Conservation (phyloP, 1,284 basidiomycete genomes). For the Boletellus deceptivus region DNA sequence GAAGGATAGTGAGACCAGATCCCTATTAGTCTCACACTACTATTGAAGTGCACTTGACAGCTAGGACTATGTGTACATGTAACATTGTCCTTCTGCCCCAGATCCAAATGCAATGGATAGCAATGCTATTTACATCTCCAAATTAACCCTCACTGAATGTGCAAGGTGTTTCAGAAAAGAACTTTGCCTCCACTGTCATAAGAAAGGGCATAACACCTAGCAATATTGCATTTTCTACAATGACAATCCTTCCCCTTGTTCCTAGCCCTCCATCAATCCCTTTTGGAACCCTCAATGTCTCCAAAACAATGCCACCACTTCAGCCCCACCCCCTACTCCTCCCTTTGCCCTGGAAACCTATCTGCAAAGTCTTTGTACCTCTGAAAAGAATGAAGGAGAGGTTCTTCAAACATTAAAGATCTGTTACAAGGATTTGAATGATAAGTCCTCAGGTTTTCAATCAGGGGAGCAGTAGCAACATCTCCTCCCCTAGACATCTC, state of each 20-base stretch:
- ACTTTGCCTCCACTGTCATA: not conserved
- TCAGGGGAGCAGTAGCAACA: not conserved
- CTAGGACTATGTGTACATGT: no score
- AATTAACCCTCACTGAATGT: no score
- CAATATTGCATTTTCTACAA: no score
- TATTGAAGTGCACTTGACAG: no score
- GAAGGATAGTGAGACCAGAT: no score
- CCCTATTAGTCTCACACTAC: no score
- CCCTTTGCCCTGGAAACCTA: not conserved
- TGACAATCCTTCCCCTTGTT: not conserved
- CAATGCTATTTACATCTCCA: no score
- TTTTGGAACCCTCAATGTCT: not conserved
- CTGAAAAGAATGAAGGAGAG: not conserved
- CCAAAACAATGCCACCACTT: not conserved
- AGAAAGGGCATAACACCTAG: not conserved
- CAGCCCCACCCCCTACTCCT: not conserved
- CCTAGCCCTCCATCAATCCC: not conserved
- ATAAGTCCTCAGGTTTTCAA: not conserved
- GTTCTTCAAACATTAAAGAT: not conserved
- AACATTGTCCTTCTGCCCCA: no score
- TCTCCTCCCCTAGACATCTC: not conserved
- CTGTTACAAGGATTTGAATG: not conserved
- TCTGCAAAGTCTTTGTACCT: not conserved
- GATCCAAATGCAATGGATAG: no score
- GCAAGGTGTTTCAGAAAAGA: not conserved